phyloP scores from a whole-genome alignment of 2,329 filamentous ascomycete genomes.

The Colletotrichum filicis region DNA sequence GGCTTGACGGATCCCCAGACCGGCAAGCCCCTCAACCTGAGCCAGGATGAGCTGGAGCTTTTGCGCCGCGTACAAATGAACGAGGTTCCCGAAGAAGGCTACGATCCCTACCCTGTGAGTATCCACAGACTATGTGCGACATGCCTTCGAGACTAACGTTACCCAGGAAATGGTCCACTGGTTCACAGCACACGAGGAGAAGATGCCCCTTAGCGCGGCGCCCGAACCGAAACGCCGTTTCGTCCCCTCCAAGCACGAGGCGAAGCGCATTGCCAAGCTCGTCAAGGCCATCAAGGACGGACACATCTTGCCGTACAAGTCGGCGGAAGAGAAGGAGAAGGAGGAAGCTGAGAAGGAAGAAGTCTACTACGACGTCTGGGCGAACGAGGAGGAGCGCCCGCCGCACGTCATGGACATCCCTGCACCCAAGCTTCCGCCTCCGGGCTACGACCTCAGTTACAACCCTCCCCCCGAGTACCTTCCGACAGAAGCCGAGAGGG shows the following conservation, averaged over 20 bases:
- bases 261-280: slow-evolving; percentile 96
- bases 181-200: slow-evolving; percentile 90
- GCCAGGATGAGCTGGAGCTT: slow-evolving; percentile 87
- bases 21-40: slow-evolving; percentile 90
- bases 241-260: slow-evolving; percentile 95
- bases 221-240: slow-evolving; percentile 97
- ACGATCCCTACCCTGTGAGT: slow-evolving; percentile 88
- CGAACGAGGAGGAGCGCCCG: slow-evolving; percentile 84
- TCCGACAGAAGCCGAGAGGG: slow-evolving; percentile 84
- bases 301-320: slow-evolving; percentile 89
- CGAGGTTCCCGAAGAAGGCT: slow-evolving; percentile 86
- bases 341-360: slow-evolving; percentile 79
- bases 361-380: slow-evolving; percentile 91
- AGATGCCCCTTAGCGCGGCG: slow-evolving; percentile 93
- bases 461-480: slow-evolving; percentile 96
- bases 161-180: slow-evolving; percentile 85
- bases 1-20: slow-evolving; percentile 94
- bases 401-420: slow-evolving; percentile 95
- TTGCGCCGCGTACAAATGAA: slow-evolving; percentile 90
- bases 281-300: slow-evolving; percentile 96
- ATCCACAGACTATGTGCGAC: background rate
- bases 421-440: slow-evolving; percentile 91
- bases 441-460: slow-evolving; percentile 95
- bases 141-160: slow-evolving; percentile 38
- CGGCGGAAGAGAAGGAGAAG: slow-evolving; percentile 73